Base-by-base conservation (phyloP, 768 basidiomycete species). In the Trametes maxima region DNA sequence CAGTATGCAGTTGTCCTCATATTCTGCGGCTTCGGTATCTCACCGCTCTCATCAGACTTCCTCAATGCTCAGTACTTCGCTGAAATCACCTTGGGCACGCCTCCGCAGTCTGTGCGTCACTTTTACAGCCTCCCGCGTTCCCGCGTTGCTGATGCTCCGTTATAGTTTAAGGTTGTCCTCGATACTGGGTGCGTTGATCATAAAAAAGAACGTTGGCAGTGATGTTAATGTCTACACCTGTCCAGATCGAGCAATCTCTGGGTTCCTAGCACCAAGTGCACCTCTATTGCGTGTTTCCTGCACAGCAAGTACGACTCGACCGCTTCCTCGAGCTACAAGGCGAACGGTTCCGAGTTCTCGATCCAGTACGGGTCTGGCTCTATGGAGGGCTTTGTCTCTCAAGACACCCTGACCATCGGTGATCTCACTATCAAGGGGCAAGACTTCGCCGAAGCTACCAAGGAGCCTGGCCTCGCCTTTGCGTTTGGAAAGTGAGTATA, bases 51-150 rank as follows among this genome's bases (percentile, higher is more conserved):
- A 55, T 21, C 57, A 97, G 95, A 98, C 80, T 98, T 93, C 78
- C 87, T 95, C 87, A 98, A 98, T 73, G 95, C 97, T 37, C 95
- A 99, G 74, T 98, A 99, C 77, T 99, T 84, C 72, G 83, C 94
- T 19, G 90, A 94, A 64, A 96, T 98, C 62, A 71, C 79, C 1
- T 73, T 98, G 56, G 96, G 96, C 16, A 82, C 79, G 0, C 96
- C 96, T 21, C 83, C 94, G 37, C 96, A 98, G 75, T 77, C 70
- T 3, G 89, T 90, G 73, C 72, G 87, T 76, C 12, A 28, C 57
- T 49, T 13, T 52, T 54, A 37, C 16, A 46, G 25, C 4, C n/a
- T 39, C 17, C 46, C 43, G 6, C 6, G 13, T 22, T n/a, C 21
- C 50, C n/a, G 39, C 16, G n/a, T 16, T 61, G 54, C 39, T 58